Conservation (phyloP, 768 basidiomycete species). For the Mrakia frigida region DNA sequence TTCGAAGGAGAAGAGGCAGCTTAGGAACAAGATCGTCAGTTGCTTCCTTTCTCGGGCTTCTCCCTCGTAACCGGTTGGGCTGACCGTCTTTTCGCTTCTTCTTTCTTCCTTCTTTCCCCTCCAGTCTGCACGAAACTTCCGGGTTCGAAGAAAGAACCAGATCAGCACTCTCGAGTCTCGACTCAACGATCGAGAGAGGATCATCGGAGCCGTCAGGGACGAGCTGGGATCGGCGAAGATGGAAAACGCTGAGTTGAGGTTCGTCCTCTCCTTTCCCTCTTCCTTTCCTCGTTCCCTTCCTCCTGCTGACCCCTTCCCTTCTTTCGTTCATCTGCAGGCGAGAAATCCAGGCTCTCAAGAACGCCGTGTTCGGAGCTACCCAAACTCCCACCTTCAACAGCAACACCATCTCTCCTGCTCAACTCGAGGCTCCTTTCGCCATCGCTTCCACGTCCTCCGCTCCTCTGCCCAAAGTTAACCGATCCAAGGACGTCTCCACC, state of each 20-base stretch:
- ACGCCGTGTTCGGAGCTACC: conserved; percentile 39
- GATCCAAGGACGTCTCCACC: conserved; percentile 13
- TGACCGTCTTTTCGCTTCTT: neutral
- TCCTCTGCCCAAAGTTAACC: conserved; percentile 46
- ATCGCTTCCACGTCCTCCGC: conserved; percentile 51
- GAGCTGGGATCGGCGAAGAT: conserved; percentile 73
- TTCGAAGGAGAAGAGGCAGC: conserved; percentile 90
- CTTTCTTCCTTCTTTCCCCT: neutral
- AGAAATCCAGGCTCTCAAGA: conserved; percentile 47
- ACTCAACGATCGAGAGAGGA: conserved; percentile 82
- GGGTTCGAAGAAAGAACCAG: conserved; percentile 94
- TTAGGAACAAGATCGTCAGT: conserved; percentile 78
- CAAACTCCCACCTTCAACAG: conserved; percentile 44
- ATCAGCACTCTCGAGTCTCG: conserved; percentile 89
- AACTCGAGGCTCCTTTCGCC: conserved; percentile 35
- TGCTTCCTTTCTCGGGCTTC: neutral
- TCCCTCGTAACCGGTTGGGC: neutral
- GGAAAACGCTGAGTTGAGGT: conserved; percentile 71
- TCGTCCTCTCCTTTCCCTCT: conserved; percentile 14
- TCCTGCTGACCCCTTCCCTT: conserved; percentile 40
- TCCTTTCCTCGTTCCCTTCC: neutral
- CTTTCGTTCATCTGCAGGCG: conserved; percentile 33
- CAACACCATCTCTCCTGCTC: conserved; percentile 39
- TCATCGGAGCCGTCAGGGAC: conserved; percentile 78
- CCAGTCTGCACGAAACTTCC: conserved; percentile 77